Percentiles rank a stretch among this genome's conserved stretches.
These are phyloP conservation scores for Narthecium ossifragum DNA, from an alignment of 106 monocot genomes.

Conservation along the genomic window DNA sequence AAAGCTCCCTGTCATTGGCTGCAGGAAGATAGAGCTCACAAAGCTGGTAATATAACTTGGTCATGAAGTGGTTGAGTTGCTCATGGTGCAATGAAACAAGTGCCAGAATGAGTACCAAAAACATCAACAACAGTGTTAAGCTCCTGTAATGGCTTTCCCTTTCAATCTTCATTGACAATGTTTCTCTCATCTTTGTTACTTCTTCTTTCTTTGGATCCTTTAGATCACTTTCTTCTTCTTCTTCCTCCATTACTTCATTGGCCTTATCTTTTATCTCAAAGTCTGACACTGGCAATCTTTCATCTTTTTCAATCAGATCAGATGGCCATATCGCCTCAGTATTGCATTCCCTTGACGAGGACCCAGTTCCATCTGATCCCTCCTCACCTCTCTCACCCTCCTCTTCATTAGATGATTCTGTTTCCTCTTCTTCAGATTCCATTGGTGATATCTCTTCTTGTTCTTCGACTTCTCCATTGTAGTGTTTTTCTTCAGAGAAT, in stretches of 20 bases:
- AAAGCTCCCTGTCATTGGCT: too few species aligned
- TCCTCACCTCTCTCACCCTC: neutral
- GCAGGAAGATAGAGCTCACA: too few species aligned
- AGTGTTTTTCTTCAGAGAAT: too few species aligned
- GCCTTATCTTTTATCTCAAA: neutral
- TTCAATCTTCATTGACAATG: too few species aligned
- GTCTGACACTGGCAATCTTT: neutral
- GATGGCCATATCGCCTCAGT: neutral
- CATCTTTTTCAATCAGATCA: neutral
- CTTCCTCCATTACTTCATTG: neutral
- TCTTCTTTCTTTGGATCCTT: neutral
- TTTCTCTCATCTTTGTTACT: too few species aligned
- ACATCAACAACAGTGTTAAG: neutral
- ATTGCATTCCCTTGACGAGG: neutral
- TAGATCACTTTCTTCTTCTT: neutral
- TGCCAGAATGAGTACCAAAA: too few species aligned
- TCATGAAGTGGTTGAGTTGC: too few species aligned
- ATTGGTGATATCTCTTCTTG: too few species aligned
- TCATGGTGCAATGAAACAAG: too few species aligned
- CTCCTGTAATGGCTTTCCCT: neutral
- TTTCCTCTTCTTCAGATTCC: conserved; percentile 1
- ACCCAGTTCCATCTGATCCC: neutral
- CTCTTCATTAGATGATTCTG: neutral
- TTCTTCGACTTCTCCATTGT: too few species aligned
- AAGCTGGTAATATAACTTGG: too few species aligned